Evolutionary conservation across 2,329 filamentous ascomycete genomes (phyloP).

Genomic region (Pyrenochaeta sp.): DNA sequence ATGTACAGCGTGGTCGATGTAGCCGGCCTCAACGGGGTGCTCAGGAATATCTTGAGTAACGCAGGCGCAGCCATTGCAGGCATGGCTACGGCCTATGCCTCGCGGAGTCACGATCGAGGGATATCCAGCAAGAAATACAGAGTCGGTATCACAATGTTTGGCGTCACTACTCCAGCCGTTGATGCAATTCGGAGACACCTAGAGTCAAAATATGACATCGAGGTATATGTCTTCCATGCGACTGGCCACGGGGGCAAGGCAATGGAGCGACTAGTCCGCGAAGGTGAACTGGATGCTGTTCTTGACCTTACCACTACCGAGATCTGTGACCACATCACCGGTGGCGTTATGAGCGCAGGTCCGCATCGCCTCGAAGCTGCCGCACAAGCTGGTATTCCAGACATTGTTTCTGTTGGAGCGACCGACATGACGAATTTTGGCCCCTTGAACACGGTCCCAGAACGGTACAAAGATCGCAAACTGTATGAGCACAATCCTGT

Average conservation of each 20-base stretch:
- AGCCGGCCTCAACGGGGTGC: constrained; percentile 68
- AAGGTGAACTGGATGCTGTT: constrained; percentile 68
- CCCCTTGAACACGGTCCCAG: constrained; percentile 61
- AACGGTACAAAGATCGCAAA: constrained; percentile 58
- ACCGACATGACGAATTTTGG: constrained; percentile 67
- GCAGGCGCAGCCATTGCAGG: constrained; percentile 68
- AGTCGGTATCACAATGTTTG: constrained; percentile 76
- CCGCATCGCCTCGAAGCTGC: constrained; percentile 65
- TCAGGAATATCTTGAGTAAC: constrained; percentile 66
- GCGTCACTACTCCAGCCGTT: constrained; percentile 73
- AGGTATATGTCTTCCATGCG: constrained; percentile 73
- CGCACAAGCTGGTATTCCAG: constrained; percentile 64
- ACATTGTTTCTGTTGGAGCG: constrained; percentile 59
- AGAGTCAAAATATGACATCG: constrained; percentile 49
- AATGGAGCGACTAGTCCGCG: constrained; percentile 70
- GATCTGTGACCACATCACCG: constrained; percentile 66
- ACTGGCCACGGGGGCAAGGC: constrained; percentile 72
- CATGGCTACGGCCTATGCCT: constrained; percentile 60
- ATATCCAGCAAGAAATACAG: constrained; percentile 49
- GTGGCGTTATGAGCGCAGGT: constrained; percentile 69
- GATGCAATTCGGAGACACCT: constrained; percentile 62
- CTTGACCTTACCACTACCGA: constrained; percentile 77
- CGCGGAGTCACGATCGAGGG: neutral
- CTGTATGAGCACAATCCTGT: constrained; percentile 71
- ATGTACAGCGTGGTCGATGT: constrained; percentile 77